phyloP scores from a whole-genome alignment of 305 asterid species.

The Coffea humblotiana region DNA sequence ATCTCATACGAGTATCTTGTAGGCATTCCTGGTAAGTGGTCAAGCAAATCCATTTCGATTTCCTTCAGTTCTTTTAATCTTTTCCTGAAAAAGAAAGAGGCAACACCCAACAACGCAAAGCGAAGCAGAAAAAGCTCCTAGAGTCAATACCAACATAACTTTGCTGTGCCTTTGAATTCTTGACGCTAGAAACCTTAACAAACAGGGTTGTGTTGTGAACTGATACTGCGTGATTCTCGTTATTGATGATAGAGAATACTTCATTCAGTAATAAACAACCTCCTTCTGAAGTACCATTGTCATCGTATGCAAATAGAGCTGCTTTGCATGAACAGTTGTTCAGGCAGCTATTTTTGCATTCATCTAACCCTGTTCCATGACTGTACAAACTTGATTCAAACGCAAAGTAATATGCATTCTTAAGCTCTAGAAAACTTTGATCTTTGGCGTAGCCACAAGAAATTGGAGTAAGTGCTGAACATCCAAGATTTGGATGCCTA shows the following conservation, averaged over 20 bases:
- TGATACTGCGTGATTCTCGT: background rate
- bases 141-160: background rate
- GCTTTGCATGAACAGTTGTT: background rate
- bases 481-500: conserved; percentile 3
- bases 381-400: background rate
- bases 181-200: conserved; percentile 4
- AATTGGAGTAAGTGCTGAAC: background rate
- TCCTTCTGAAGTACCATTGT: background rate
- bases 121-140: background rate
- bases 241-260: background rate
- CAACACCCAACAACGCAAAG: background rate
- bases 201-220: background rate
- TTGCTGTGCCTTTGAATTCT: background rate
- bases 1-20: too few relatives aligned
- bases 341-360: conserved; percentile 3
- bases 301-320: background rate
- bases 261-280: conserved; percentile 9
- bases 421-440: background rate
- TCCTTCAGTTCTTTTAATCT: background rate
- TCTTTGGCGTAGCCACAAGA: background rate
- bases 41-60: conserved; percentile 12
- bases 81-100: background rate
- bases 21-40: conserved; percentile 25
- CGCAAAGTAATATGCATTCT: background rate
- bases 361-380: background rate